Evolutionary conservation across 2,329 filamentous ascomycete genomes (phyloP), one percentile per base, ranked within the genome.

Genomic region (Phialophora tarda): DNA sequence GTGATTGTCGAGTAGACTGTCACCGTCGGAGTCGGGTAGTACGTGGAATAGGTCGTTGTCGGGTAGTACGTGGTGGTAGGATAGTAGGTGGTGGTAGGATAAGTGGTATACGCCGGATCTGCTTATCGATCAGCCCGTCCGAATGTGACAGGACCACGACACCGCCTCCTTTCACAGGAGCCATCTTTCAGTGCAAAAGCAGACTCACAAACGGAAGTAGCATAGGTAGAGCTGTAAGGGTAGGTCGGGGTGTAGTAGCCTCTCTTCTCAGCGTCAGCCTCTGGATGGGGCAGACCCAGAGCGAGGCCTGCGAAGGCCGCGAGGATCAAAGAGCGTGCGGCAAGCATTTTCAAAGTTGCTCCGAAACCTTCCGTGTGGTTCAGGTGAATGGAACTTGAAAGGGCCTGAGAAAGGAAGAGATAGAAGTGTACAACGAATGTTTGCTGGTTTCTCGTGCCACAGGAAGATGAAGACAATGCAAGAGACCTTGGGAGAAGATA

Each of bases 231-330:
- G 28, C 26, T 53, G 28, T 51, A 41, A 2, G 17, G 17, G n/a
- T 61, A 61, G 10, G 59, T 41, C 4, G 30, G 14, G 7, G 48
- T 23, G 50, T 54, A 61, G 23, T n/a, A 32, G 23, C n/a, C 47
- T n/a, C 28, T 54, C 32, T 44, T 51, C 8, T 51, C 28, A 14
- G 21, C 50, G 10, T 61, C n/a, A 12, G 17, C 59, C 28, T 61
- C 30, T 21, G 44, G 59, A 12, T 41, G 24, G 2, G 59, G 59
- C 47, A 61, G 59, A 32, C 30, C 59, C 30, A 61, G n/a, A 12
- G 59, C 59, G 8, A 34, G 50, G 3, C 59, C 59, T 10, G 59
- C 59, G 21, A 61, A 48, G 48, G 34, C 59, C 21, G 30, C 59
- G 2, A 61, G 21, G 12, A 61, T 38, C 47, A 61, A 24, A 5